Percentiles rank a stretch among this genome's conserved stretches.
phyloP scores from a whole-genome alignment of 306 rosid genomes.

The Rubus parviflorus region DNA sequence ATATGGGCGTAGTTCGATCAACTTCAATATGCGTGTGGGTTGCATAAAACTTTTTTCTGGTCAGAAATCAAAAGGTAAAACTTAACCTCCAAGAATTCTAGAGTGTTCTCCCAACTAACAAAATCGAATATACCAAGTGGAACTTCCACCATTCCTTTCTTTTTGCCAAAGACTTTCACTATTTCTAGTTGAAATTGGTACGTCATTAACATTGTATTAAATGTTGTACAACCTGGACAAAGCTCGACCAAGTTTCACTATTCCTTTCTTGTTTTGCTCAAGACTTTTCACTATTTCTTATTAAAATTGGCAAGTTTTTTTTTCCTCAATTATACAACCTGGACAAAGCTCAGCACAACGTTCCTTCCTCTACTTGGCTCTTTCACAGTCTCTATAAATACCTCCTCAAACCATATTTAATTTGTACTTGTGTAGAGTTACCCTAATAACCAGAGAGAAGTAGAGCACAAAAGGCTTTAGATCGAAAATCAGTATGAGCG shows the following conservation, averaged over 20 bases:
- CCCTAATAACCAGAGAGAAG: not conserved
- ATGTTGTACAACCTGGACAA: not conserved
- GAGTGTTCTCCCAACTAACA: not conserved
- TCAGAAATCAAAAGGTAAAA: too few species aligned
- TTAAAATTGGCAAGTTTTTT: not conserved
- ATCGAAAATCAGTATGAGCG: not conserved
- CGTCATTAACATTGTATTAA: not conserved
- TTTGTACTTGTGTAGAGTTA: too few species aligned
- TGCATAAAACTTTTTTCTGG: too few species aligned
- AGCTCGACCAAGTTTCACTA: not conserved
- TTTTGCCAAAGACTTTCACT: not conserved
- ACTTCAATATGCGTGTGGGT: too few species aligned
- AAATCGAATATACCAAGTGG: not conserved
- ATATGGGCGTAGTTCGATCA: too few species aligned
- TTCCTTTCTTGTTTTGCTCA: too few species aligned
- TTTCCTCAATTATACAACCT: not conserved
- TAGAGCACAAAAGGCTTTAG: not conserved
- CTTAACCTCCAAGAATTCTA: not conserved
- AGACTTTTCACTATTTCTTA: too few species aligned
- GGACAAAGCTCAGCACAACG: not conserved
- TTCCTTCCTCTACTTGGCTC: not conserved
- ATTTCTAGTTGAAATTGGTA: not conserved
- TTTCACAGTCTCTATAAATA: constrained; percentile 11
- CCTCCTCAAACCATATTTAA: not conserved
- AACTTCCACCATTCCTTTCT: not conserved